These are phyloP conservation scores for Venturia carpophila DNA, from an alignment of 2,329 filamentous ascomycete species.

Conservation along the genomic window DNA sequence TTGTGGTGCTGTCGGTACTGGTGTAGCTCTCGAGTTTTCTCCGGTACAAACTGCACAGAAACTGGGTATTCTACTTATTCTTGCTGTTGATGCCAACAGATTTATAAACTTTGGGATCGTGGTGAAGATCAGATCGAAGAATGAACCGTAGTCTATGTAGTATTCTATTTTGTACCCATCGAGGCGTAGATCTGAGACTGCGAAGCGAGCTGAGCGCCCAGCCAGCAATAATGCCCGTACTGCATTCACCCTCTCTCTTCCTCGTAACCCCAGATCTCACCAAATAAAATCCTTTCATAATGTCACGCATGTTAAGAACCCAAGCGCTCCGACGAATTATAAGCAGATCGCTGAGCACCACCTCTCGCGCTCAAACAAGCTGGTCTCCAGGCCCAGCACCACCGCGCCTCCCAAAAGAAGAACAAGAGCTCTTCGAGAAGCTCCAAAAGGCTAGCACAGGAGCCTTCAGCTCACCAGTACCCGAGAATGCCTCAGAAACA, in stretches of 20 bases:
- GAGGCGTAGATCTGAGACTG: too few species aligned
- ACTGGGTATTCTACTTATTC: too few species aligned
- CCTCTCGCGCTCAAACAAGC: not conserved
- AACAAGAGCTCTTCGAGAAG: constrained; percentile 84
- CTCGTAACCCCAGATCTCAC: not conserved
- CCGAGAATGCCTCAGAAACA: constrained; percentile 32
- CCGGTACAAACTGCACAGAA: too few species aligned
- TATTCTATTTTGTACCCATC: too few species aligned
- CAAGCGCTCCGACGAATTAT: not conserved
- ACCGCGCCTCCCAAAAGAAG: constrained; percentile 75
- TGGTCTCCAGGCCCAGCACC: constrained; percentile 38
- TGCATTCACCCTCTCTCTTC: not conserved
- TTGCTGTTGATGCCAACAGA: too few species aligned
- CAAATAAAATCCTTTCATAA: not conserved
- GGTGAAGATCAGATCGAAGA: too few species aligned
- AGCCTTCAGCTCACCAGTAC: constrained; percentile 61
- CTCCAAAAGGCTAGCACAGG: constrained; percentile 72
- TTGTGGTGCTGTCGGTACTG: too few species aligned
- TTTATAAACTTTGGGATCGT: too few species aligned
- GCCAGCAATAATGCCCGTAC: too few species aligned
- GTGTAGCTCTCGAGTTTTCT: too few species aligned
- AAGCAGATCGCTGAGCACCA: constrained; percentile 4
- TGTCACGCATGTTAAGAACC: not conserved
- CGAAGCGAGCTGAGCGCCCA: too few species aligned
- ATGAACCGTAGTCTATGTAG: too few species aligned